Base-by-base conservation (phyloP, 305 asterid species). In the Striga hermonthica region DNA sequence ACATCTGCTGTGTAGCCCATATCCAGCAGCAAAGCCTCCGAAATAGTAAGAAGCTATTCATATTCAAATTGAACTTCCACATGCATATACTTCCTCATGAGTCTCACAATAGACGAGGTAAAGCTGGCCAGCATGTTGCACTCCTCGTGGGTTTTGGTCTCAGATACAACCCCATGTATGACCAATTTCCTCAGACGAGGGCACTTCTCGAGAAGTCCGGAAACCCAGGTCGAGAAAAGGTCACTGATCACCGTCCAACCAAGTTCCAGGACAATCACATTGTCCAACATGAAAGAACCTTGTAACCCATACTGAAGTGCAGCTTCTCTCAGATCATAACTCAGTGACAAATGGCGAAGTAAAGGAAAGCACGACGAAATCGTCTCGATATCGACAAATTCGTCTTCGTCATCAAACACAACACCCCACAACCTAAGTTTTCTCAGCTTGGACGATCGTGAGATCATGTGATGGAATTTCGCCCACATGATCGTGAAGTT, bases 401-500 rank as follows among this genome's bases (percentile, higher is more conserved):
- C 97, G 6, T 90, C 95, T 64, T 90, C 97, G 43, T 90, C 88
- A 56, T 90, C 97, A 73, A 90, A 90, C 59, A 84, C 94, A 55
- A 90, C 94, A 66, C 84, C 87, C 97, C 97, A 90, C 6, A 39
- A 91, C 73, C 94, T 81, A 16, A 90, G 91, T 72, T 74, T 81
- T 79, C 68, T 85, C 76, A 90, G 72, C 64, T 77, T 84, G 8
- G 31, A 22, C 31, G 31, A 22, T 22, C 82, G 83, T 50, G 97
- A 83, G 62, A 90, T 85, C 97, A 90, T 90, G 66, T 82, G 86
- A 57, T 82, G 91, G 80, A 90, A 90, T 75, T 90, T 90, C 0
- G 89, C 82, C 97, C 97, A 90, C 91, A 85, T 84, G 77, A 90
- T 82, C 1, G 97, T 87, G 76, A 90, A 90, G 79, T 87, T 90